Conservation (phyloP, 495 filamentous ascomycete genomes). For the Neurospora sp. region DNA sequence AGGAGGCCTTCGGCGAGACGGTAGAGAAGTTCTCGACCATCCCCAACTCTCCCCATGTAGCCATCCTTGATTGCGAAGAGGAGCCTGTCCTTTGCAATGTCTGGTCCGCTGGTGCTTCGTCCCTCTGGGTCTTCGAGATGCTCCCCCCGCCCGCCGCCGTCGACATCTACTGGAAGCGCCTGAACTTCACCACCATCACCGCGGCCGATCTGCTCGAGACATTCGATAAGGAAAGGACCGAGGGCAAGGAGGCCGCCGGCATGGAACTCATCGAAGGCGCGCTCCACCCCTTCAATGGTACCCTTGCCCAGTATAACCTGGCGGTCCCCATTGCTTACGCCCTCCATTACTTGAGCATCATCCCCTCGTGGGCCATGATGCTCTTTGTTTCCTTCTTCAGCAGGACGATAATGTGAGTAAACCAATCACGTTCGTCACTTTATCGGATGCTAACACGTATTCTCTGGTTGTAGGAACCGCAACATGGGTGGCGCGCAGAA, state of each 20-base stretch:
- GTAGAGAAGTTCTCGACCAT: conserved; percentile 55
- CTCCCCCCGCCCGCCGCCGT: conserved; percentile 42
- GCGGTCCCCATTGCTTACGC: conserved; percentile 58
- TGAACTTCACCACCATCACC: conserved; percentile 58
- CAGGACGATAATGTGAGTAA: conserved; percentile 75
- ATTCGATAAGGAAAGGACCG: conserved; percentile 51
- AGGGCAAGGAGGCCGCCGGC: conserved; percentile 19
- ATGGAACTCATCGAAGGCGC: conserved; percentile 53
- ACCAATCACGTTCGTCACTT: not conserved
- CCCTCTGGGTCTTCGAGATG: conserved; percentile 63
- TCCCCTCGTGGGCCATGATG: conserved; percentile 60
- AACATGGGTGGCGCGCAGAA: conserved; percentile 12
- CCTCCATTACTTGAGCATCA: conserved; percentile 55
- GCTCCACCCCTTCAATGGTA: conserved; percentile 74
- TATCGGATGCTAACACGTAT: conserved; percentile 11
- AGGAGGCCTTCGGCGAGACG: conserved; percentile 49
- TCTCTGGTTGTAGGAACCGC: conserved; percentile 21
- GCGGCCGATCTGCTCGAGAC: conserved; percentile 53
- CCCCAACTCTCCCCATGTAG: conserved; percentile 60
- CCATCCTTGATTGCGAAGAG: conserved; percentile 66
- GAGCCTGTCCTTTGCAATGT: conserved; percentile 70
- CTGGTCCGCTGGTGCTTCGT: conserved; percentile 64
- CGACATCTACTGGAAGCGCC: conserved; percentile 48
- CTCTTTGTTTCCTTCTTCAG: conserved; percentile 71
- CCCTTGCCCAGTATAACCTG: conserved; percentile 54